These are phyloP conservation scores for Trichoderma breve DNA, from an alignment of 2,329 filamentous ascomycete genomes.

Conservation along the genomic window DNA sequence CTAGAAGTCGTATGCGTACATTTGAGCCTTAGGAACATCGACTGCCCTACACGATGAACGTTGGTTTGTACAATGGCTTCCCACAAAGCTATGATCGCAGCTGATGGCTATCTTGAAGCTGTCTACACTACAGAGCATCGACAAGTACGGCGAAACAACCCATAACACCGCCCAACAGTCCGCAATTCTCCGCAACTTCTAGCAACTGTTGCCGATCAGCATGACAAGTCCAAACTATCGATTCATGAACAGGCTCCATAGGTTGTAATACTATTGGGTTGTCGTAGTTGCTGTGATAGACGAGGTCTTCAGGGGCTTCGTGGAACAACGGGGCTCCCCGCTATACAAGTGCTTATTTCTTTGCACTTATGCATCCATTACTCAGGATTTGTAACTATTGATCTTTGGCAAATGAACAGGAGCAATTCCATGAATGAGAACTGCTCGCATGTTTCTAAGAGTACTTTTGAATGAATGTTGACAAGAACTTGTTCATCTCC, in stretches of 20 bases:
- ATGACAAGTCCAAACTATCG: neutral
- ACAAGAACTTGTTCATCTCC: neutral
- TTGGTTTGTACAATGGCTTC: neutral
- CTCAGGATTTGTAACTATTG: neutral
- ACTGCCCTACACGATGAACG: neutral
- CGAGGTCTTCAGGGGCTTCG: neutral
- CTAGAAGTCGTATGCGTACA: neutral
- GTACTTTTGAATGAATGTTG: neutral
- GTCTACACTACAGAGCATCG: neutral
- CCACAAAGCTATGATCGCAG: neutral
- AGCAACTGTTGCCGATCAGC: neutral
- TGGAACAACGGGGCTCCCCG: neutral
- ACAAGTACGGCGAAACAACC: neutral
- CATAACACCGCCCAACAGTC: neutral
- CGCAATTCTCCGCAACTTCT: neutral
- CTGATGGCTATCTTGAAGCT: neutral
- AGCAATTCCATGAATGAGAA: neutral
- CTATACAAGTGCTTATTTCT: conserved; percentile 2
- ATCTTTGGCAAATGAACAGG: neutral
- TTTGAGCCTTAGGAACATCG: neutral
- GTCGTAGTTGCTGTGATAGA: neutral
- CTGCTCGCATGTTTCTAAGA: neutral
- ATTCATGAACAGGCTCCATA: neutral
- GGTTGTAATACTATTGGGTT: neutral
- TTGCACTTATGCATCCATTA: neutral